Evolutionary conservation across 169 alveolate genomes (phyloP), one percentile per base, ranked within the genome.

Genomic region (Babesia ovis): DNA sequence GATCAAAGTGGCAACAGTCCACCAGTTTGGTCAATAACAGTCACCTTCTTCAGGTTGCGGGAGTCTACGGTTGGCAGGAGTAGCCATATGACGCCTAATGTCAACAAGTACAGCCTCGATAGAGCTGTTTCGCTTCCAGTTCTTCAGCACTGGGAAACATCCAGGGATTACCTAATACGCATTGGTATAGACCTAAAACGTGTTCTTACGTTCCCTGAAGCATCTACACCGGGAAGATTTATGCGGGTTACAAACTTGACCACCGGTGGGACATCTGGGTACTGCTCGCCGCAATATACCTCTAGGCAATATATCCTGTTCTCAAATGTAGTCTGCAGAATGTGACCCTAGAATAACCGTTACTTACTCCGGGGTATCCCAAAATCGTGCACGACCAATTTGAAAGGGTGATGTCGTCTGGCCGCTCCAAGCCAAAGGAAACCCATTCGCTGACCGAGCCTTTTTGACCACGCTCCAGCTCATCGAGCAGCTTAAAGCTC

Each of bases 31-130:
- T 68, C 77, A 81, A 79, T 95, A 96, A 72, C 69, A 83, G 25
- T 91, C 92, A 27, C 98, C 99, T 85, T 96, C 99, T n/a, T 95
- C 96, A n/a, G 99, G 99, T 79, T 96, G 98, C 22, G 92, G 92
- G 35, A 93, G 89, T 70, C 97, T 77, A 69, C 96, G 91, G 66
- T 94, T 96, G 23, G 92, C 90, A 35, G 92, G 85, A 0, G 92
- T 69, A 61, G 94, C 91, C 98, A 96, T 95, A 68, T 95, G 98
- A 51, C 94, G 93, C 73, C 97, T 91, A 32, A 96, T 80, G 34
- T 95, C 95, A 12, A 90, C 89, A 50, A 96, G 77, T 37, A 96
- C 92, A 20, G 88, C 84, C 83, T 96, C 99, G n/a, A 96, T 86
- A 27, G 97, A 91, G 75, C 86, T 91, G 53, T 91, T 91, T 43